Evolutionary conservation across 768 basidiomycete species (phyloP).

Genomic region (Tephrocybe rancida): DNA sequence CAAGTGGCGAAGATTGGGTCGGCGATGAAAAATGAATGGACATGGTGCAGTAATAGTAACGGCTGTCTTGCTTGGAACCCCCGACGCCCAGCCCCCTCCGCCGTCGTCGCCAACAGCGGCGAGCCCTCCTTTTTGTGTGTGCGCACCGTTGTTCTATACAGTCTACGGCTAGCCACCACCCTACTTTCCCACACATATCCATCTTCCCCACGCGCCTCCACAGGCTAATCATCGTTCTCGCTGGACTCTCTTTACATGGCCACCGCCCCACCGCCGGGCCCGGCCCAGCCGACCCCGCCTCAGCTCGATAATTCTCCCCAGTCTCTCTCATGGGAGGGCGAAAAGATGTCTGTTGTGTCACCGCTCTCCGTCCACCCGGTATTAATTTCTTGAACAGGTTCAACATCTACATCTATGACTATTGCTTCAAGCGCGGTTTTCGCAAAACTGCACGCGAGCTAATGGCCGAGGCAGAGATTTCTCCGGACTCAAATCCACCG

Average conservation of each 20-base stretch:
- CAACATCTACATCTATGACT: slow-evolving; percentile 88
- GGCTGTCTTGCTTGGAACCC: slow-evolving; percentile 19
- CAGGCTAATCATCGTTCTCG: slow-evolving; percentile 1
- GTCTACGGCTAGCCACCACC: slow-evolving; percentile 8
- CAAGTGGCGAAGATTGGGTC: slow-evolving; percentile 31
- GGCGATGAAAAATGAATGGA: slow-evolving; percentile 34
- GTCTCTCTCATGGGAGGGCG: slow-evolving; percentile 75
- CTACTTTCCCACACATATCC: slow-evolving; percentile 22
- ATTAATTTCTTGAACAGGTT: slow-evolving; percentile 66
- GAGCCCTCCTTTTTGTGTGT: too few species aligned
- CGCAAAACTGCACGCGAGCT: slow-evolving; percentile 72
- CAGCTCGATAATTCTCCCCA: slow-evolving; percentile 24
- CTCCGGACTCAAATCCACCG: slow-evolving; percentile 64
- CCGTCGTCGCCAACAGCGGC: too few species aligned
- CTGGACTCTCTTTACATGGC: slow-evolving; percentile 26
- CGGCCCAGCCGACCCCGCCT: slow-evolving; percentile 23
- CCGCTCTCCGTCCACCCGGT: slow-evolving; percentile 9
- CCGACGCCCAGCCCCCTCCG: slow-evolving; percentile 16
- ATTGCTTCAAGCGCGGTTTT: slow-evolving; percentile 80
- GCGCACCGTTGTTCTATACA: slow-evolving; percentile 8
- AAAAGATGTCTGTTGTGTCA: slow-evolving; percentile 72
- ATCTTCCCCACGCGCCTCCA: slow-evolving; percentile 12
- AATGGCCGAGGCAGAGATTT: slow-evolving; percentile 65
- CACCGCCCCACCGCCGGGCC: slow-evolving; percentile 27
- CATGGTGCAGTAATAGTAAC: too few species aligned